Evolutionary conservation across 2,329 filamentous ascomycete genomes (phyloP), one percentile per base, ranked within the genome.

Genomic region (Scorias spongiosa): DNA sequence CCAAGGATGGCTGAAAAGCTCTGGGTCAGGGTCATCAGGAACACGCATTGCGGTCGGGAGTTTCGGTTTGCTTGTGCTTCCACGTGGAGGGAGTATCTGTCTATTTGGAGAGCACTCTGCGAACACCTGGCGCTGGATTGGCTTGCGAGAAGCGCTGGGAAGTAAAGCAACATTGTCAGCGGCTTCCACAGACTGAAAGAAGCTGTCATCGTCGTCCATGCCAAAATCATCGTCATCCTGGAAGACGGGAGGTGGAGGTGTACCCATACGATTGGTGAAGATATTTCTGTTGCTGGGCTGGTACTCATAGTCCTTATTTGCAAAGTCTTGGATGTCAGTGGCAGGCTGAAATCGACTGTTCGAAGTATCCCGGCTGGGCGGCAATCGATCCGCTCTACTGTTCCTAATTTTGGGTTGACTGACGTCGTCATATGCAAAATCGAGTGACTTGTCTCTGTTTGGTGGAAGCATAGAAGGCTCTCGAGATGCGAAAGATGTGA

Each of bases 1-100:
- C 91, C 93, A 98, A 4, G 78, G 70, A 55, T 80, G 72, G 6
- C 44, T 43, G 47, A 59, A 57, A 11, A 56, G 48, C 34, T 47
- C 49, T 2, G 37, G 40, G 32, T 56, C 49, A 10, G 50, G 39
- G 26, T 57, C 54, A 12, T 48, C 51, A 36, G 52, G 46, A 2
- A 54, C 51, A 18, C 50, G 46, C n/a, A 52, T 48, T 3, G 49
- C 42, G 2, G 46, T 36, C 8, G 46, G 42, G 29, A 52, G 57
- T 45, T 54, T 59, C 5, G 48, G 15, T 46, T 57, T 57, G 42
- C 73, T 49, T n/a, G 46, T 48, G 29, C 48, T 51, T 20, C 43
- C 18, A 39, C 43, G 48, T 10, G 43, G 44, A 17, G 40, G 45
- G 12, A 40, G 36, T 9, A 41, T 18, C 34, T 52, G 48, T 14